Conservation (phyloP, 768 basidiomycete species). For the Tricholoma terreum region DNA sequence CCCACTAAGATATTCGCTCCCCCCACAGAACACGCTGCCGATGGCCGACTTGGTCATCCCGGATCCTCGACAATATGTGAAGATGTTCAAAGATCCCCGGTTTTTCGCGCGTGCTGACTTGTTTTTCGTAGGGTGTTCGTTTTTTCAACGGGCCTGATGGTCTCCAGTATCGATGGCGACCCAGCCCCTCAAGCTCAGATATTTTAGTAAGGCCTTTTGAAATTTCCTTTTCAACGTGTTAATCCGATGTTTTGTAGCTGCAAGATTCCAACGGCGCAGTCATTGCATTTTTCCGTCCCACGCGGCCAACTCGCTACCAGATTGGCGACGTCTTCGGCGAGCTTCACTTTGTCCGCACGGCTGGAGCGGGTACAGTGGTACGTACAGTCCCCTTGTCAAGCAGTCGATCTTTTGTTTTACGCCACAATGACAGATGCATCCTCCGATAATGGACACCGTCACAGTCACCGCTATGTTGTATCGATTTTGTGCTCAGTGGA, state of each 20-base stretch:
- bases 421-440: slow-evolving; percentile 63
- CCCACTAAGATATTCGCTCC: slow-evolving; percentile 24
- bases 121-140: slow-evolving; percentile 49
- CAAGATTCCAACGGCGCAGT: slow-evolving; percentile 66
- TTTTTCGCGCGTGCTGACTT: slow-evolving; percentile 15
- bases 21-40: slow-evolving; percentile 62
- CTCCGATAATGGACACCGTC: slow-evolving; percentile 87
- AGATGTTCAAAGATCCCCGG: slow-evolving; percentile 19
- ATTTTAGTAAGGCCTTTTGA: slow-evolving; percentile 47
- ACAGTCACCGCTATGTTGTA: slow-evolving; percentile 84
- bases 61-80: slow-evolving; percentile 60
- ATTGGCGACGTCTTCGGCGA: slow-evolving; percentile 87
- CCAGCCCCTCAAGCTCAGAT: slow-evolving; percentile 55
- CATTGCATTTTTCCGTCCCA: slow-evolving; percentile 80
- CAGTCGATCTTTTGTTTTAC: slow-evolving; percentile 8
- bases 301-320: slow-evolving; percentile 75
- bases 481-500: slow-evolving; percentile 65
- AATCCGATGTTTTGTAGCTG: slow-evolving; percentile 44
- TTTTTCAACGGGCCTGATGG: slow-evolving; percentile 84
- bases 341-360: slow-evolving; percentile 75
- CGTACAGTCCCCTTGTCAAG: slow-evolving; percentile 24
- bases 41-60: slow-evolving; percentile 81
- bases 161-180: slow-evolving; percentile 76
- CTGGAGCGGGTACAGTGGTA: slow-evolving; percentile 82
- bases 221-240: slow-evolving; percentile 15